Percentiles rank a stretch among this genome's conserved stretches.
phyloP scores from a whole-genome alignment of 179 eudicot species.

The Amaranthus tricolor region DNA sequence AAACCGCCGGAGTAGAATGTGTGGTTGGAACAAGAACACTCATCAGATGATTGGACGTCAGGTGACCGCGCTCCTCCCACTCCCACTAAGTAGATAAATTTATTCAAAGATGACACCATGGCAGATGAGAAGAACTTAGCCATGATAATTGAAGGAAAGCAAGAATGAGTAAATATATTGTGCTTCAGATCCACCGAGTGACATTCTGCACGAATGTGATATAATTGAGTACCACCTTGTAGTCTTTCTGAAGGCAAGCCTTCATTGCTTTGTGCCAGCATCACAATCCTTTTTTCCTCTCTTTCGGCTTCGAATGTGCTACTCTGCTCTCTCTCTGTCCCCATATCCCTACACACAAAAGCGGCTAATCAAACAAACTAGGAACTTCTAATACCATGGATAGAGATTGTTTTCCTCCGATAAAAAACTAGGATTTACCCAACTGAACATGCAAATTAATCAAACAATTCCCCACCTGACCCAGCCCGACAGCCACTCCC shows the following conservation, averaged over 20 bases:
- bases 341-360: neutral
- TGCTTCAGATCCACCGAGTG: conserved; percentile 6
- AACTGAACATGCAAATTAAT: no score
- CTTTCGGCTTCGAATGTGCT: neutral
- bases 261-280: neutral
- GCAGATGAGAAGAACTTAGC: neutral
- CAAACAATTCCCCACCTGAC: no score
- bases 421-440: no score
- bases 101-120: neutral
- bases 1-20: neutral
- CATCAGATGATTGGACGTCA: neutral
- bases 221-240: neutral
- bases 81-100: conserved; percentile 1
- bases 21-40: neutral
- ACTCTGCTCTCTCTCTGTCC: neutral
- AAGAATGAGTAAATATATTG: neutral
- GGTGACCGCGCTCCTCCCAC: neutral
- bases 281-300: neutral
- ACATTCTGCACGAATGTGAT: neutral
- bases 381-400: neutral
- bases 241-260: neutral
- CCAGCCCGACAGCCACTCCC: no score
- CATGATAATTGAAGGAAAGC: conserved; percentile 1
- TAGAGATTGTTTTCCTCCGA: no score
- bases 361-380: neutral